A percentile compares a stretch with the other conserved stretches of the same genome.
Conservation (phyloP, 192 early-diverging fungal genomes). For the Umbelopsis sp. region DNA sequence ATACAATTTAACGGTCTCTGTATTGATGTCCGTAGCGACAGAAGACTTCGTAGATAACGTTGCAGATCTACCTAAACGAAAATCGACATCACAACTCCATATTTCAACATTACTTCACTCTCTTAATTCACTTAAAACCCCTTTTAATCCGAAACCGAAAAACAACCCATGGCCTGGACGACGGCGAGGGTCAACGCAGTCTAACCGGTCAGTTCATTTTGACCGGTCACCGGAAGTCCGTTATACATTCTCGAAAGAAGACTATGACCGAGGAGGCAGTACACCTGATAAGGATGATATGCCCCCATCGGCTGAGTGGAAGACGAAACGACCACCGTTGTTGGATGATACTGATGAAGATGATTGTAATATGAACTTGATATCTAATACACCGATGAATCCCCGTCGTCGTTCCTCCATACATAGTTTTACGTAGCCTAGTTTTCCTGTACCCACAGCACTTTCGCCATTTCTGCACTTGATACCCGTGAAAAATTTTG, state of each 20-base stretch:
- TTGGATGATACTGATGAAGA: conserved; percentile 14
- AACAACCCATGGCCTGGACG: not conserved
- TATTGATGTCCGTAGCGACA: conserved; percentile 3
- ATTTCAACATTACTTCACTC: conserved; percentile 8
- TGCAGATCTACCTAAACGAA: not conserved
- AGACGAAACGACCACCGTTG: not conserved
- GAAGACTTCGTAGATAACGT: not conserved
- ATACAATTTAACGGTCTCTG: not conserved
- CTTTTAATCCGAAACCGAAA: not conserved
- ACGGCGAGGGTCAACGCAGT: conserved; percentile 5
- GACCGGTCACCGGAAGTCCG: conserved; percentile 1
- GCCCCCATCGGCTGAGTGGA: not conserved
- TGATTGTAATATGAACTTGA: conserved; percentile 4
- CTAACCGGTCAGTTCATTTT: conserved; percentile 1
- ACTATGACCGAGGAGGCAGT: conserved; percentile 1
- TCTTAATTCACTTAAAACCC: not conserved
- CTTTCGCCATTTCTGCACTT: too few relatives aligned
- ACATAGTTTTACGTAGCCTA: not conserved
- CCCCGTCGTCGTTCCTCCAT: not conserved
- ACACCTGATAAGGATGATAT: not conserved
- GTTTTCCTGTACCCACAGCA: too few relatives aligned
- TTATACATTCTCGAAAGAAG: conserved; percentile 2
- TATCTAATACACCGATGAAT: not conserved
- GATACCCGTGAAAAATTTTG: too few relatives aligned
- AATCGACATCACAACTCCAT: not conserved